Base-by-base conservation (phyloP, 2,329 filamentous ascomycete genomes). In the Neophaeococcomyces aloes region DNA sequence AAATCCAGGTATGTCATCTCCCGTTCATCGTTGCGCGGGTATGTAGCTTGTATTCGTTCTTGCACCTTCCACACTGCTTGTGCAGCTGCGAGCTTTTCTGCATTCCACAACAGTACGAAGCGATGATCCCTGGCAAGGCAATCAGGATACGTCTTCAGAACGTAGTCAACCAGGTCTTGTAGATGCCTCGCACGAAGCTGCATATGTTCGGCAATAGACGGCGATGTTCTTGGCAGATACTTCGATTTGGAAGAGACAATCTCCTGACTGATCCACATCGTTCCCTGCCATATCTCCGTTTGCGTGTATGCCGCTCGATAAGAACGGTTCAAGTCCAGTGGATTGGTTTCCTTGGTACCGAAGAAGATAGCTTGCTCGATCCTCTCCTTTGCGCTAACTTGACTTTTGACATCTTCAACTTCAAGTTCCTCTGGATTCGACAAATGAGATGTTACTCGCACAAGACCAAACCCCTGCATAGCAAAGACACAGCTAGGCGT, bases 301-400 rank as follows among this genome's bases (percentile, higher is more conserved):
- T 74, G 64, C 0, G 77, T 70, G 52, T 91, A 94, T 3, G 74
- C 70, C 36, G 81, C 68, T 43, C 79, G 78, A 30, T 76, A 70
- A 50, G 77, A 76, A 33, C 79, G 75, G 33, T 81, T 76, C 55
- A 98, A 86, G 49, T 87, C 79, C n/a, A 98, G 66, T n/a, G 89
- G 83, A 55, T 87, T 96, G 56, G 85, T 79, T 49, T 81, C 74
- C 58, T 84, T 79, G 37, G 78, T 78, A 2, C 88, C 88, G 59
- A 86, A 96, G 64, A 95, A 96, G 1, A 96, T 83, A 2, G 88
- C 88, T 65, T 98, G 88, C 58, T 95, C 86, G 31, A 98, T 73
- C 63, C 91, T 94, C 64, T 79, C 85, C 64, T 86, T 91, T 5
- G 86, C 83, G 1, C 84, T 88, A 13, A 94, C 76, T 52, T 66